phyloP scores from a whole-genome alignment of 140 eudicot species.

The Artemisia princeps region DNA sequence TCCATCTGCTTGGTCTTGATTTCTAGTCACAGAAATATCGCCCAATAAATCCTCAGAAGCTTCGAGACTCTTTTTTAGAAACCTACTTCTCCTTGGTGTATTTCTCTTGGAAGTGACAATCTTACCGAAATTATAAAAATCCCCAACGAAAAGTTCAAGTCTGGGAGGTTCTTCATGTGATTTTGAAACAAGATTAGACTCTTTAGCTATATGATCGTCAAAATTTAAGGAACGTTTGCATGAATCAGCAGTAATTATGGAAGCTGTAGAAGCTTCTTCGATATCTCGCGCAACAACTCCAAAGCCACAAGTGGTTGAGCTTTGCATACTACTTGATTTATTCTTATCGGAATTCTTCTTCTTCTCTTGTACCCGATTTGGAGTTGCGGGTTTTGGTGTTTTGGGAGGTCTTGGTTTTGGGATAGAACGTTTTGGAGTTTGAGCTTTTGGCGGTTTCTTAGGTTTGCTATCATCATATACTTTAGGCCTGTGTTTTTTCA shows the following conservation, averaged over 20 bases:
- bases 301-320: neutral
- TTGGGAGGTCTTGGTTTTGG: constrained; percentile 19
- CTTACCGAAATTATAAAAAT: constrained; percentile 1
- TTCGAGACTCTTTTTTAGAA: constrained; percentile 3
- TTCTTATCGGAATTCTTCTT: constrained; percentile 17
- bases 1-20: constrained; percentile 21
- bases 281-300: constrained; percentile 14
- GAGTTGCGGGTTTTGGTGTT: constrained; percentile 31
- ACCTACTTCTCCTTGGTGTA: constrained; percentile 24
- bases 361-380: constrained; percentile 24
- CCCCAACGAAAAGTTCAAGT: neutral
- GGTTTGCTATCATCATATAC: constrained; percentile 29
- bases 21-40: neutral
- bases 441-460: constrained; percentile 27
- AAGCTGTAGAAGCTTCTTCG: constrained; percentile 20
- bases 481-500: constrained; percentile 45
- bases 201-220: constrained; percentile 12
- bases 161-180: neutral
- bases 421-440: constrained; percentile 24
- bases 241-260: constrained; percentile 6
- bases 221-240: constrained; percentile 32
- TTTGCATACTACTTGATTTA: constrained; percentile 8
- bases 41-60: constrained; percentile 9
- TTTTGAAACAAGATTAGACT: constrained; percentile 10
- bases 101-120: constrained; percentile 33